These are phyloP conservation scores for Cryphonectria nitschkei DNA, from an alignment of 2,329 filamentous ascomycete species.

Conservation along the genomic window DNA sequence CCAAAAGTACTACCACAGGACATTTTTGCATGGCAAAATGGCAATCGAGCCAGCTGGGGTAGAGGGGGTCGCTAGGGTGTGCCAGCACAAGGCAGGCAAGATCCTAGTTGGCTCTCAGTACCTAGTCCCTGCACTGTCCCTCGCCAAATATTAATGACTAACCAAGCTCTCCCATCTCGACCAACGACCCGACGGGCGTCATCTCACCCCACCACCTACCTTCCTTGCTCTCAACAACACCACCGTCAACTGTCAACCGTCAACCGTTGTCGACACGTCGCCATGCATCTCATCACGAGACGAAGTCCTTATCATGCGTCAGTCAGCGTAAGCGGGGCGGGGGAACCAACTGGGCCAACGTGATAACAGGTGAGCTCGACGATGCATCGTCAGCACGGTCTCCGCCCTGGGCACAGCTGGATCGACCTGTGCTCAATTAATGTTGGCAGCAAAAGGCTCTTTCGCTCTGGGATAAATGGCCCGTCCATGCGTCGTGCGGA, in stretches of 20 bases:
- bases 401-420: not conserved
- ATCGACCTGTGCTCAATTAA: not conserved
- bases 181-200: not conserved
- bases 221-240: not conserved
- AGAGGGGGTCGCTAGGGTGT: not conserved
- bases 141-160: not conserved
- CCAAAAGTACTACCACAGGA: not conserved
- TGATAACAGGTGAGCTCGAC: not conserved
- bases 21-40: not conserved
- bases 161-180: not conserved
- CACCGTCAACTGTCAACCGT: not conserved
- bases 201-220: not conserved
- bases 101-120: not conserved
- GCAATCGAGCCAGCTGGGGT: not conserved
- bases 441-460: not conserved
- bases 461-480: not conserved
- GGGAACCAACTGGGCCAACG: not conserved
- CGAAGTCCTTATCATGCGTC: not conserved
- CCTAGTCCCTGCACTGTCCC: not conserved
- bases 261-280: not conserved
- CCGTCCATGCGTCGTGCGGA: conserved; percentile 7
- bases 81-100: not conserved
- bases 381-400: conserved; percentile 6
- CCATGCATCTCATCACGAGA: not conserved
- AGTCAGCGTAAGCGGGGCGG: not conserved